Evolutionary conservation across 2,329 filamentous ascomycete species (phyloP), one percentile per base, ranked within the genome.

Genomic region (Teratosphaeria destructans): DNA sequence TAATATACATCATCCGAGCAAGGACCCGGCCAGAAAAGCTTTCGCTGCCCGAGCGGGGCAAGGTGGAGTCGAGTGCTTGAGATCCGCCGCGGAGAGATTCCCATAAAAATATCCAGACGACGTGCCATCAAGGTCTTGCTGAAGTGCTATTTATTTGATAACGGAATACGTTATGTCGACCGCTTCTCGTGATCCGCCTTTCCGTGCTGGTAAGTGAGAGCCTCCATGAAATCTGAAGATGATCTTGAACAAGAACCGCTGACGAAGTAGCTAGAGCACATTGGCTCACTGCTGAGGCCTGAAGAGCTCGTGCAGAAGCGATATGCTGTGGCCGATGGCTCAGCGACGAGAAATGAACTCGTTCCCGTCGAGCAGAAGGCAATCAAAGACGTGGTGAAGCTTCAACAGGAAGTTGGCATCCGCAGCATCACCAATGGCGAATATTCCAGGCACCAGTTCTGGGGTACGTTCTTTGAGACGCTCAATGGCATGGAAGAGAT

Each of bases 271-370:
- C 47, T 60, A 39, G 87, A 90, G 74, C 87, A 89, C 65, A 79
- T 88, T 60, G 87, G 87, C 59, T 89, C 86, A 14, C 77, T 89
- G 49, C 81, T 89, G 55, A 84, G 87, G 34, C 85, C 86, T 0
- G 72, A 83, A 55, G 75, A 80, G 56, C 80, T 89, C 11, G 76
- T 88, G 12, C 75, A 82, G 53, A 81, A 81, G 59, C 79, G 86
- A 70, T 75, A 79, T 64, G 72, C 79, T 68, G 73, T 81, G 61
- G 77, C 66, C 12, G 63, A 67, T 54, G 62, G 65, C 56, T 66
- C 64, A 47, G 66, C 64, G 26, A 61, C 57, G 12, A 59, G 59
- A 16, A 62, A 65, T 7, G 65, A 63, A 8, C 63, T 72, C 5
- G 57, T 59, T 10, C 62, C 61, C 8, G 37, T 72, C 23, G 67